A percentile compares a stretch with the other conserved stretches of the same genome.
These are phyloP conservation scores for Microascus cirrosus DNA, from an alignment of 2,329 filamentous ascomycete genomes.

Conservation along the genomic window DNA sequence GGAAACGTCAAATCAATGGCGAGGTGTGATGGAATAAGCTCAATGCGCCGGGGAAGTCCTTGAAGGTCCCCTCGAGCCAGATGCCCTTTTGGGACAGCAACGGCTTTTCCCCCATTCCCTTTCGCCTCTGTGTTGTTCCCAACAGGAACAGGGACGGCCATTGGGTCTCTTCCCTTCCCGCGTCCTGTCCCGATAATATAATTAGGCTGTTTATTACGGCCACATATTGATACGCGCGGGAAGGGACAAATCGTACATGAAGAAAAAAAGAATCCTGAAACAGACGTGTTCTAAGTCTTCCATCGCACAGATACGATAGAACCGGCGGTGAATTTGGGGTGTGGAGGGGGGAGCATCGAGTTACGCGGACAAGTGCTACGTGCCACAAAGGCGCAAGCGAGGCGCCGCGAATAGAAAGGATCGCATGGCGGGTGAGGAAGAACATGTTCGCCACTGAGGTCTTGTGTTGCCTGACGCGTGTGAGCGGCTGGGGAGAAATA, in stretches of 20 bases:
- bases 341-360: neutral
- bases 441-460: neutral
- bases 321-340: neutral
- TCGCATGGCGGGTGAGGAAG: neutral
- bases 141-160: neutral
- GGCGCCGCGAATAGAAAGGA: neutral
- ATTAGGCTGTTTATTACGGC: conserved; percentile 4
- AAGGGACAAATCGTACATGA: neutral
- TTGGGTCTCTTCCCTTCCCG: neutral
- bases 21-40: neutral
- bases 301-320: neutral
- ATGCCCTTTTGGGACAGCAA: neutral
- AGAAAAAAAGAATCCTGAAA: neutral
- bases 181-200: conserved; percentile 3
- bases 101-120: neutral
- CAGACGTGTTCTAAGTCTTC: neutral
- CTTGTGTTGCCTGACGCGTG: neutral
- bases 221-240: neutral
- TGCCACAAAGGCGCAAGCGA: neutral
- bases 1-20: neutral
- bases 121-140: neutral
- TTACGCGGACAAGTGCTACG: neutral
- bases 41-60: neutral
- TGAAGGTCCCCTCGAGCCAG: neutral
- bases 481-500: conserved; percentile 8